Evolutionary conservation across 768 basidiomycete species (phyloP).

Genomic region (Phlebiopsis flavidoalba): DNA sequence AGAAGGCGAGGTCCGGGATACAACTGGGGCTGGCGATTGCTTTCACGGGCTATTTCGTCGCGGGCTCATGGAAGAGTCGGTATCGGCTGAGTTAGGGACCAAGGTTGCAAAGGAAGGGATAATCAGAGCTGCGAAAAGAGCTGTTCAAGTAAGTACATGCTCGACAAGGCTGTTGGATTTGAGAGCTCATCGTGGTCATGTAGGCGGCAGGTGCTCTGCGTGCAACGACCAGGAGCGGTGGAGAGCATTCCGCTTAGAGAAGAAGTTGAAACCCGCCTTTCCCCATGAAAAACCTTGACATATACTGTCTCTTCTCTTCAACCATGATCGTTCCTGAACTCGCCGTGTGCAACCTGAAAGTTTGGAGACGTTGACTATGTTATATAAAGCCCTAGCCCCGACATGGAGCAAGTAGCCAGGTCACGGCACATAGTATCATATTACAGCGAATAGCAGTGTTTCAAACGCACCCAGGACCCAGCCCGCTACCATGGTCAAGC

Average conservation of each 20-base stretch:
- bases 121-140: slow-evolving; percentile 29
- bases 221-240: slow-evolving; percentile 51
- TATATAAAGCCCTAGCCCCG: no score
- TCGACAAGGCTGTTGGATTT: not conserved
- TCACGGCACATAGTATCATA: no score
- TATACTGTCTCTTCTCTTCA: no score
- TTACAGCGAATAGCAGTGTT: no score
- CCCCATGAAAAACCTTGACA: not conserved
- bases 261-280: slow-evolving; percentile 30
- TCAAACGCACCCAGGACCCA: no score
- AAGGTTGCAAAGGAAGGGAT: slow-evolving; percentile 22
- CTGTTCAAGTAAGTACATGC: slow-evolving; percentile 35
- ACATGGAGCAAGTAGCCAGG: no score
- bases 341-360: no score
- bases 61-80: slow-evolving; percentile 40
- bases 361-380: no score
- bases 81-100: slow-evolving; percentile 13
- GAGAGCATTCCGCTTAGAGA: slow-evolving; percentile 45
- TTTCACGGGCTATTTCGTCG: slow-evolving; percentile 56
- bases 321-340: no score
- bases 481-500: no score
- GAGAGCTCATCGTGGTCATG: not conserved
- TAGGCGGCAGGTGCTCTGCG: slow-evolving; percentile 61
- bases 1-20: slow-evolving; percentile 36
- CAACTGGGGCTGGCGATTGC: slow-evolving; percentile 63